Evolutionary conservation across 1,284 basidiomycete species (phyloP).

Genomic region (Termitomyces sp.): DNA sequence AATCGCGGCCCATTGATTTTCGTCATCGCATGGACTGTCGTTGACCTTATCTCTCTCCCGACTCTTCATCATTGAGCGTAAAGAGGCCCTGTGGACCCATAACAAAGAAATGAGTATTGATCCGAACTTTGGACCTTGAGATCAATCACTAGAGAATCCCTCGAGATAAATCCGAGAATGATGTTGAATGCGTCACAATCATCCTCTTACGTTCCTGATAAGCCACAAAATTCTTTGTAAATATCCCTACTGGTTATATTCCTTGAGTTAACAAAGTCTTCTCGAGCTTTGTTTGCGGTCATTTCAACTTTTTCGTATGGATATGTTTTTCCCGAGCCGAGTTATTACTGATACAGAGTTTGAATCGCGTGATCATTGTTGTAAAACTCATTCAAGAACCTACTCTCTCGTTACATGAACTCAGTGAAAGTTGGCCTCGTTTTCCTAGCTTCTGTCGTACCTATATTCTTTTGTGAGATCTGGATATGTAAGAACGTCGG

Average conservation of each 20-base stretch:
- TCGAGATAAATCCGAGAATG: background rate
- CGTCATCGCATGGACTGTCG: slow-evolving; percentile 49
- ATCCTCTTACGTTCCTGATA: background rate
- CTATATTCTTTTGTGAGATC: slow-evolving; percentile 55
- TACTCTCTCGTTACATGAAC: slow-evolving; percentile 61
- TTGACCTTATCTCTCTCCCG: slow-evolving; percentile 62
- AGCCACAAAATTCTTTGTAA: background rate
- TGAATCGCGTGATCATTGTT: slow-evolving; percentile 32
- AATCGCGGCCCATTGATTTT: slow-evolving; percentile 75
- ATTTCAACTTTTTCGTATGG: slow-evolving; percentile 56
- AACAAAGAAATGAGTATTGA: slow-evolving; percentile 1
- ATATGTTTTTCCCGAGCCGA: slow-evolving; percentile 28
- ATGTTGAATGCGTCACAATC: background rate
- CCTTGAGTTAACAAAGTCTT: slow-evolving; percentile 41
- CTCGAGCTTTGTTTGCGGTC: slow-evolving; percentile 52
- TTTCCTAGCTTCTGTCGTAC: slow-evolving; percentile 64
- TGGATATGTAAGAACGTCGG: background rate
- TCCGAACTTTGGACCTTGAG: background rate
- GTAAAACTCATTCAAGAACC: slow-evolving; percentile 54
- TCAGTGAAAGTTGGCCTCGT: slow-evolving; percentile 64
- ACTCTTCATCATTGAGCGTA: slow-evolving; percentile 58
- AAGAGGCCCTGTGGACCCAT: slow-evolving; percentile 51
- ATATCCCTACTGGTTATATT: slow-evolving; percentile 39
- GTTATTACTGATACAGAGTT: background rate
- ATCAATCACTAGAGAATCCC: background rate